phyloP scores from a whole-genome alignment of 495 filamentous ascomycete species.

The Penicillium fimorum region DNA sequence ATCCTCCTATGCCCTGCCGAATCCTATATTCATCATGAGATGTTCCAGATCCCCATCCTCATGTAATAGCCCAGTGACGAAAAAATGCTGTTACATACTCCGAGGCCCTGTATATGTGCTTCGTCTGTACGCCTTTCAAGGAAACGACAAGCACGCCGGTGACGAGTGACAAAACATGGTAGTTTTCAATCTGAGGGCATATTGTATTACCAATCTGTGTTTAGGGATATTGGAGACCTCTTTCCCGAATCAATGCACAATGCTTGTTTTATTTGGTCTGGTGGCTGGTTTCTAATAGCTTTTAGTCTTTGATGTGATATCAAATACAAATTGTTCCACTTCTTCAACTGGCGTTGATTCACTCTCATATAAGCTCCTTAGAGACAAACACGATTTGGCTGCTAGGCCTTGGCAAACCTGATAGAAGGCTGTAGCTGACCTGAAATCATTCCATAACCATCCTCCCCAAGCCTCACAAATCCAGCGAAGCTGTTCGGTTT shows the following conservation, averaged over 20 bases:
- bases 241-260: background rate
- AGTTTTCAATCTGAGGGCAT: constrained; percentile 34
- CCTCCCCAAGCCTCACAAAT: background rate
- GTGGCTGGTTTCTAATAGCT: background rate
- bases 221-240: background rate
- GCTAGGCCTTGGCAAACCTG: background rate
- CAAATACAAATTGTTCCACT: background rate
- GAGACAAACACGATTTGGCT: background rate
- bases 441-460: background rate
- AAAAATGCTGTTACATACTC: constrained; percentile 22
- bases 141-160: constrained; percentile 30
- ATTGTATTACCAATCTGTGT: background rate
- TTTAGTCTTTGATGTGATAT: background rate
- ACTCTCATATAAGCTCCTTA: background rate
- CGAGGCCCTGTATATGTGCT: constrained; percentile 25
- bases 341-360: background rate
- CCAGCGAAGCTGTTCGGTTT: background rate
- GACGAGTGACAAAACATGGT: constrained; percentile 32
- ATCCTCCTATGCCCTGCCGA: background rate
- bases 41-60: background rate
- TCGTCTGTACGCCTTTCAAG: constrained; percentile 26
- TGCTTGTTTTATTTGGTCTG: background rate
- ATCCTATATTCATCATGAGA: background rate
- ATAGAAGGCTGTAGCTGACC: background rate
- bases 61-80: constrained; percentile 24